Base-by-base conservation (phyloP, 1,284 basidiomycete genomes). In the Puccinia novopanici region DNA sequence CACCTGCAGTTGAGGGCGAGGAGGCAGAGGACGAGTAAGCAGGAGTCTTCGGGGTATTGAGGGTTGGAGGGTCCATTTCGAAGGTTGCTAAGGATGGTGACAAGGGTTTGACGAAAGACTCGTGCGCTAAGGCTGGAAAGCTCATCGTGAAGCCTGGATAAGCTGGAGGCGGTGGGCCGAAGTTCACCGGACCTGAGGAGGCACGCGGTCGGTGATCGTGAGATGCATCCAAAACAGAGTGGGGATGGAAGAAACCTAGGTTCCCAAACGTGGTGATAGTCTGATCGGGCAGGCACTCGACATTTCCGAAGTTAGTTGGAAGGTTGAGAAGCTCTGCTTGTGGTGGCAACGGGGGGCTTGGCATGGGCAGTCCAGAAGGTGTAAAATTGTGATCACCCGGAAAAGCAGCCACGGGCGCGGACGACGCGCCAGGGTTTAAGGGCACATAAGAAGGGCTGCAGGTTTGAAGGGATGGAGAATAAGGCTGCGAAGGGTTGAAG, bases 141-240 rank as follows among this genome's bases (percentile, higher is more conserved):
- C 34, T 27, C 34, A 54, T 34, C 68, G 19, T 17, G 50, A 52
- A 71, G 2, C 27, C 48, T 22, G 27, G 10, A 37, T 71, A 71
- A 5, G 34, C 45, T 22, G 50, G 50, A 9, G 68, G 1, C 22
- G 68, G 17, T 34, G 24, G 50, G 17, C 68, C 48, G 54, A 54
- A 37, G 15, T 34, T 19, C 3, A 8, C 17, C 15, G 68, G 68
- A n/a, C 24, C 27, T 12, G 34, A 19, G 54, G n/a, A 19, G 30
- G 68, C 24, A n/a, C 24, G 48, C 54, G 30, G 9, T 22, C 15
- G 34, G 13, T 71, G 68, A 71, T 48, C n/a, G 4, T 42, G 19
- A 19, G 68, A 54, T 52, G 34, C 68, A 71, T 71, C 50, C 68
- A 34, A 71, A 48, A 17, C 12, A 37, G 17, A 71, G 17, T 45